Evolutionary conservation across 768 basidiomycete species (phyloP), one percentile per base, ranked within the genome.

Genomic region (Termitomyces sp.): DNA sequence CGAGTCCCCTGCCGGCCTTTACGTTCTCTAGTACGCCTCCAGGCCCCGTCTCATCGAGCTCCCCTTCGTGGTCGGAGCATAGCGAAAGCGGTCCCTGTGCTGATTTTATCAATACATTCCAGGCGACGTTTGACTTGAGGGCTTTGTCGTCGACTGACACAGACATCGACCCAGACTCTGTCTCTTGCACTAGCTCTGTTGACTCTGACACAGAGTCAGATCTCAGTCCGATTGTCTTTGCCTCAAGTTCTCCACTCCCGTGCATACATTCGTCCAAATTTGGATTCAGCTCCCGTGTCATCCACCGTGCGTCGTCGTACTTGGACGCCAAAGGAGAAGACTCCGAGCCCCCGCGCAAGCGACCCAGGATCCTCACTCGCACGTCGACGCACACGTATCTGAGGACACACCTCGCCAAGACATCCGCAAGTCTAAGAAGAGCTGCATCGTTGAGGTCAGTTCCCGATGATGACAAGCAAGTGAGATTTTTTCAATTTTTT

Each of bases 231-330:
- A 29, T 55, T 12, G 24, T 36, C 3, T 55, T 55, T 34, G 53
- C 53, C 4, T n/a, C 55, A 24, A 50, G 34, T 5, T 26, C 34
- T 50, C 49, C 49, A 10, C 10, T 26, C 6, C 24, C 34, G 34
- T 34, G 49, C 50, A 51, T 51, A 51, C 26, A 39, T 27, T 26
- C 6, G 39, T 18, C 14, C 4, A 50, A 29, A 39, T n/a, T 18
- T n/a, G 50, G 37, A 13, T 41, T 39, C 26, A 52, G 37, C 16
- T 52, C 36, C 9, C 56, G 56, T 29, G n/a, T 36, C 13, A 57
- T 57, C 22, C 56, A 57, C 24, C 56, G 56, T 13, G 56, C 56
- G 1, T 55, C 53, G 13, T 57, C 41, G 8, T 57, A 50, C 42
- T 29, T 34, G 18, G 37, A 13, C 3, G 27, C n/a, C n/a, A n/a